These are phyloP conservation scores for Zygosaccharomyces sapae DNA, from an alignment of 1,139 yeast species.

Conservation along the genomic window DNA sequence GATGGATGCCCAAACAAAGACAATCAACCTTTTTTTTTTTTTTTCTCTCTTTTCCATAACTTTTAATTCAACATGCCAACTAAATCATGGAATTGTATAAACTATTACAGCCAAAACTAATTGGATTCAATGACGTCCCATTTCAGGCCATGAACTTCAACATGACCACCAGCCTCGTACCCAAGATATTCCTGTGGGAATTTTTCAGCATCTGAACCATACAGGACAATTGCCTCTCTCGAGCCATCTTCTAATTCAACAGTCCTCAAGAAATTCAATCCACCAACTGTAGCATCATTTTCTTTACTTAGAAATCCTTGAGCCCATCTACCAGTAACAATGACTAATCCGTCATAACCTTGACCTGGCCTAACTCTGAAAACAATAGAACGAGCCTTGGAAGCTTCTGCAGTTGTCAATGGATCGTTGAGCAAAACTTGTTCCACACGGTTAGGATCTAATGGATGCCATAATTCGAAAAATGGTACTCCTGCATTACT, in stretches of 20 bases:
- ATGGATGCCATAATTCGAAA: conserved; percentile 37
- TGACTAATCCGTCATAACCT: conserved; percentile 42
- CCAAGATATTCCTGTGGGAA: conserved; percentile 33
- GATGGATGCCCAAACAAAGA: too few species aligned
- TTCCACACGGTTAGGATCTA: conserved; percentile 27
- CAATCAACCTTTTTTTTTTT: not conserved
- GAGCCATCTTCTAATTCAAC: conserved; percentile 19
- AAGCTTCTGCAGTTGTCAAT: conserved; percentile 9
- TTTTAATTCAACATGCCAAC: not conserved
- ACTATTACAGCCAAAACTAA: not conserved
- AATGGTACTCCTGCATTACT: conserved; percentile 30
- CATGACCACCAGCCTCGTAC: conserved; percentile 23
- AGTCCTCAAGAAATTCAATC: conserved; percentile 30
- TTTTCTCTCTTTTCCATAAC: not conserved
- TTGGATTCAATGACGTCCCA: conserved; percentile 35
- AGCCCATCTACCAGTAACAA: conserved; percentile 51
- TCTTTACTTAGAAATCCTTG: conserved; percentile 50
- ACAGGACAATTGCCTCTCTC: conserved; percentile 22
- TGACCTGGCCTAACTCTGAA: conserved; percentile 34
- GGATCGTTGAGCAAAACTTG: conserved; percentile 18
- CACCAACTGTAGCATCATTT: conserved; percentile 21
- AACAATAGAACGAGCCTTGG: conserved; percentile 35
- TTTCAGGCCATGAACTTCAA: conserved; percentile 24
- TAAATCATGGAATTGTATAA: not conserved
- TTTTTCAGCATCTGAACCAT: conserved; percentile 32